phyloP scores from a whole-genome alignment of 1,139 yeast genomes.

The Diutina catenulata region DNA sequence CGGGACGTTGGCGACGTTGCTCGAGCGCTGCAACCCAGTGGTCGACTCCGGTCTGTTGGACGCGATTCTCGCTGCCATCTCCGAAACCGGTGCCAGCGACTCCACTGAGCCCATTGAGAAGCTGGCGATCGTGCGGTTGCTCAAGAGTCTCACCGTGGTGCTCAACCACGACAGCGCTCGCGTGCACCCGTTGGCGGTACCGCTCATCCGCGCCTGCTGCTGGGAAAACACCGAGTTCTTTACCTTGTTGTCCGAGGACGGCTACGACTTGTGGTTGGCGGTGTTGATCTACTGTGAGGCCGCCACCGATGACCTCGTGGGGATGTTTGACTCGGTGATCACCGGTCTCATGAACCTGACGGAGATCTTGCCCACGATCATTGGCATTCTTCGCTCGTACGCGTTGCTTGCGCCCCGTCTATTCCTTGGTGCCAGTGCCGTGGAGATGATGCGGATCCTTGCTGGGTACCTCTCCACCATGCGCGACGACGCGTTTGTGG shows the following conservation, averaged over 20 bases:
- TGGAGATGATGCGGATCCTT: slow-evolving; percentile 38
- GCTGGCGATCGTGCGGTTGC: slow-evolving; percentile 57
- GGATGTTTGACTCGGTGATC: slow-evolving; percentile 33
- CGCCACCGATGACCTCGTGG: slow-evolving; percentile 22
- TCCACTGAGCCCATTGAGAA: slow-evolving; percentile 51
- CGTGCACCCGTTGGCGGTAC: slow-evolving; percentile 55
- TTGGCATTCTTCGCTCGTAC: slow-evolving; percentile 66
- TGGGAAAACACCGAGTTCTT: slow-evolving; percentile 44
- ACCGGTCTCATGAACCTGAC: slow-evolving; percentile 51
- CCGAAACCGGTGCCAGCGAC: slow-evolving; percentile 38
- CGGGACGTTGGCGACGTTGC: slow-evolving; percentile 51
- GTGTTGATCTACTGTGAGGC: slow-evolving; percentile 46
- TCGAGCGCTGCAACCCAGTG: slow-evolving; percentile 55
- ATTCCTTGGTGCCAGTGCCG: slow-evolving; percentile 18
- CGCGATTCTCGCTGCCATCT: slow-evolving; percentile 49
- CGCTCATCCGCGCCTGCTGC: slow-evolving; percentile 59
- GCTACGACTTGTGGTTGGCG: slow-evolving; percentile 73
- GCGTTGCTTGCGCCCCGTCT: slow-evolving; percentile 43
- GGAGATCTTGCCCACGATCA: slow-evolving; percentile 59
- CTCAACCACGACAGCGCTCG: slow-evolving; percentile 46
- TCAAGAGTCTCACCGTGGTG: slow-evolving; percentile 55
- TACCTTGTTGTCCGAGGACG: slow-evolving; percentile 71
- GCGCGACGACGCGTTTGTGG: slow-evolving; percentile 59
- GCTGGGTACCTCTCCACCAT: slow-evolving; percentile 46
- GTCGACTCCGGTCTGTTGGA: slow-evolving; percentile 39